Percentiles rank a stretch among this genome's conserved stretches.
Conservation (phyloP, 2,329 filamentous ascomycete species). For the Aureobasidium sp. region DNA sequence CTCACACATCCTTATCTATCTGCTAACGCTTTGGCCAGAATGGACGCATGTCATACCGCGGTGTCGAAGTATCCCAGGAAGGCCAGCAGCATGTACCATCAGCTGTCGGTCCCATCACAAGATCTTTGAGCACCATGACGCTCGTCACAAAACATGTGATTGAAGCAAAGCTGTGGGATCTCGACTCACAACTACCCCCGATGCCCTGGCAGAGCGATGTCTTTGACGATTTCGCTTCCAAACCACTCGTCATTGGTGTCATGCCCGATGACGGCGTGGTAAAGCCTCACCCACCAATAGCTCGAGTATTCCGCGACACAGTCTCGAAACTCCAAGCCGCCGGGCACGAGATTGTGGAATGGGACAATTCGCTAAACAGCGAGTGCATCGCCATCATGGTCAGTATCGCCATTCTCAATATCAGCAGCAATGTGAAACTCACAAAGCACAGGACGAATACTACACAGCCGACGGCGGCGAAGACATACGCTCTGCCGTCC, state of each 20-base stretch:
- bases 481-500: slow-evolving; percentile 52
- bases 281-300: slow-evolving; percentile 22
- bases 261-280: slow-evolving; percentile 24
- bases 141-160: slow-evolving; percentile 33
- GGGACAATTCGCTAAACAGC: slow-evolving; percentile 42
- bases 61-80: slow-evolving; percentile 54
- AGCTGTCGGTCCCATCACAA: slow-evolving; percentile 53
- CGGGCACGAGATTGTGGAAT: slow-evolving; percentile 37
- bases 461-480: slow-evolving; percentile 59
- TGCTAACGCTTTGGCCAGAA: slow-evolving; percentile 27
- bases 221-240: slow-evolving; percentile 20
- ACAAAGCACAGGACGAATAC: slow-evolving; percentile 45
- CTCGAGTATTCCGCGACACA: slow-evolving; percentile 18
- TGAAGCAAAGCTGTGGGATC: slow-evolving; percentile 35
- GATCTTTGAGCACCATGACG: slow-evolving; percentile 45
- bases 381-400: slow-evolving; percentile 53
- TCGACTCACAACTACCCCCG: slow-evolving; percentile 35
- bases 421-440: neutral
- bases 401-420: slow-evolving; percentile 9
- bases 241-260: slow-evolving; percentile 22
- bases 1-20: neutral
- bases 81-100: slow-evolving; percentile 60
- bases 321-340: slow-evolving; percentile 17
- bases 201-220: slow-evolving; percentile 35
- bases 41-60: slow-evolving; percentile 50